A percentile compares a stretch with the other conserved stretches of the same genome.
Evolutionary conservation across 2,329 filamentous ascomycete species (phyloP).

Genomic region (Fusarium robinianum): DNA sequence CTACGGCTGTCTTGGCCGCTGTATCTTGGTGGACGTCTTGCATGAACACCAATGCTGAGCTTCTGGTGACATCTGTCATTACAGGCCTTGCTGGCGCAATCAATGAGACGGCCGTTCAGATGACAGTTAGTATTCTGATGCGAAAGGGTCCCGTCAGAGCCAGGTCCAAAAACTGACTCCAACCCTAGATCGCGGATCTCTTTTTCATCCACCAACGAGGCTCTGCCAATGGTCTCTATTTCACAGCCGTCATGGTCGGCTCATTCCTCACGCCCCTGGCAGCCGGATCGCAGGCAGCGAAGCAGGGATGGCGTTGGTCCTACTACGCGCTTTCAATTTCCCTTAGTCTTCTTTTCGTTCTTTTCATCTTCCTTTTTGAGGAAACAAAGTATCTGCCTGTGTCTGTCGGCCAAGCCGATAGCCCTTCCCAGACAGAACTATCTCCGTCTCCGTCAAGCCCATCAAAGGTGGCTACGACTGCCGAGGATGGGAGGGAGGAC

Average conservation of each 20-base stretch:
- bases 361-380: constrained; percentile 35
- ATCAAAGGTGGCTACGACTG: neutral
- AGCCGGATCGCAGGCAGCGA: constrained; percentile 31
- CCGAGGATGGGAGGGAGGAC: neutral
- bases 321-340: constrained; percentile 33
- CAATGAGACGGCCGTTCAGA: constrained; percentile 47
- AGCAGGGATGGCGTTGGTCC: constrained; percentile 34
- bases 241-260: constrained; percentile 40
- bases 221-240: constrained; percentile 40
- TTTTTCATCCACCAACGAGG: constrained; percentile 42
- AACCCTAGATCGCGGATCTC: constrained; percentile 37
- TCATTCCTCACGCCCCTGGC: constrained; percentile 40
- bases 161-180: neutral
- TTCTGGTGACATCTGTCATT: constrained; percentile 35
- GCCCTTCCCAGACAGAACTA: too few relatives aligned
- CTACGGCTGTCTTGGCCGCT: constrained; percentile 30
- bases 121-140: constrained; percentile 37
- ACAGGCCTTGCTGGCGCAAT: constrained; percentile 45
- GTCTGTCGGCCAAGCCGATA: constrained; percentile 2
- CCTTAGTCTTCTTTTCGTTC: constrained; percentile 27
- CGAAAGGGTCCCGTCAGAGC: rapidly evolving
- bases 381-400: constrained; percentile 40
- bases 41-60: constrained; percentile 29
- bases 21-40: constrained; percentile 30
- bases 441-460: neutral